Percentiles rank a stretch among this genome's conserved stretches.
These are phyloP conservation scores for Dictyophora rubrovolvata DNA, from an alignment of 768 basidiomycete genomes.

Conservation along the genomic window DNA sequence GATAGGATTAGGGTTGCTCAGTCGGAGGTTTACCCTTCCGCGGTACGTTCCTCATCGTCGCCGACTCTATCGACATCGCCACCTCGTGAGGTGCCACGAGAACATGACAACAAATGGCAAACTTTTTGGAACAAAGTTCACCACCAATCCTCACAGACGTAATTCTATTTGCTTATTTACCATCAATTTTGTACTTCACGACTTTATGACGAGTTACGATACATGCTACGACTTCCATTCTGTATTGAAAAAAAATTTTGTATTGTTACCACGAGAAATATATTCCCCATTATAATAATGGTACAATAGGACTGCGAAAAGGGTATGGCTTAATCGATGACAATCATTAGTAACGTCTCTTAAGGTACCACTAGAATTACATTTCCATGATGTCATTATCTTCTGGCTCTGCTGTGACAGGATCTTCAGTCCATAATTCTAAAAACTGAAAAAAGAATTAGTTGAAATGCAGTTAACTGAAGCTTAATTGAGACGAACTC, in stretches of 20 bases:
- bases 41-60: background rate
- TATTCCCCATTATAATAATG: too few relatives aligned
- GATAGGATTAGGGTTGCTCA: constrained; percentile 51
- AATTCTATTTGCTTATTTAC: background rate
- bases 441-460: constrained; percentile 39
- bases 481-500: constrained; percentile 36
- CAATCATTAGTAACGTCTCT: background rate
- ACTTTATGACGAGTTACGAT: constrained; percentile 8
- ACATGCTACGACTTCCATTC: background rate
- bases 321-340: background rate
- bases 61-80: background rate
- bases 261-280: background rate
- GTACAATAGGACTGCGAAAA: too few relatives aligned
- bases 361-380: background rate
- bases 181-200: background rate
- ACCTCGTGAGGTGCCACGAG: background rate
- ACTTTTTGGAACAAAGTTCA: constrained; percentile 6
- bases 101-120: constrained; percentile 1
- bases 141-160: background rate
- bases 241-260: background rate
- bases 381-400: constrained; percentile 4
- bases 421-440: constrained; percentile 76
- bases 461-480: constrained; percentile 9
- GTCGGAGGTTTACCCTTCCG: constrained; percentile 31
- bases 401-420: constrained; percentile 50